Evolutionary conservation across 1,284 basidiomycete species (phyloP).

Genomic region (Inonotus hispidus): DNA sequence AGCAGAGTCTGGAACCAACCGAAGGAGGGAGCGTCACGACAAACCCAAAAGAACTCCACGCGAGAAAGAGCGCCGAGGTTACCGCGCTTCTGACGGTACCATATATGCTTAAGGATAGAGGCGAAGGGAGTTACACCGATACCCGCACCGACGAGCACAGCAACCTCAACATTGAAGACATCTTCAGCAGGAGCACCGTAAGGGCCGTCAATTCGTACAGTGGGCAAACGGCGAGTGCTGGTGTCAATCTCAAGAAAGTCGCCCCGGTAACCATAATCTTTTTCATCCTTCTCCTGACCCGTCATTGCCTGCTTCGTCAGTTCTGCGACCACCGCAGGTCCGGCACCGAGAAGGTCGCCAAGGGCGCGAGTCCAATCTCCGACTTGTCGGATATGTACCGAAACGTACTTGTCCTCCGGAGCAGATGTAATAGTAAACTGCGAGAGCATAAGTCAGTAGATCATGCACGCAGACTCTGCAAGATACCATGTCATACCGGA

Average conservation of each 20-base stretch:
- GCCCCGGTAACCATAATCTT: constrained; percentile 50
- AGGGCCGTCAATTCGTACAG: constrained; percentile 79
- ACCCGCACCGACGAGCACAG: constrained; percentile 82
- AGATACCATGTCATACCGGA: constrained; percentile 50
- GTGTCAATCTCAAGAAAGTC: constrained; percentile 76
- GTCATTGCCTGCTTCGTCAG: constrained; percentile 74
- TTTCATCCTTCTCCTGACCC: constrained; percentile 58
- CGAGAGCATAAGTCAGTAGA: constrained; percentile 11
- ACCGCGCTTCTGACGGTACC: constrained; percentile 80
- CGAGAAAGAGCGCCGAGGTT: constrained; percentile 71
- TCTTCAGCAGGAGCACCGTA: constrained; percentile 89
- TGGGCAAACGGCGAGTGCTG: constrained; percentile 49
- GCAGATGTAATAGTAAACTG: constrained; percentile 92
- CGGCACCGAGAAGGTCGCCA: constrained; percentile 78
- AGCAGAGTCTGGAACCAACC: constrained; percentile 89
- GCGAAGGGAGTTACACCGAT: constrained; percentile 90
- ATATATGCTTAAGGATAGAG: constrained; percentile 88
- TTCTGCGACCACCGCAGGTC: constrained; percentile 63
- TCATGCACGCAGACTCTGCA: background rate
- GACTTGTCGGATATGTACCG: constrained; percentile 85
- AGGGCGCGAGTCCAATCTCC: constrained; percentile 83
- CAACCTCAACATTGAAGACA: constrained; percentile 81
- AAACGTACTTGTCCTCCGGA: constrained; percentile 86
- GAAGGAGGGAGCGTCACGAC: constrained; percentile 83
- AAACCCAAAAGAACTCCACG: constrained; percentile 91